Conservation (phyloP, 768 basidiomycete species). For the Mycena chlorophos region DNA sequence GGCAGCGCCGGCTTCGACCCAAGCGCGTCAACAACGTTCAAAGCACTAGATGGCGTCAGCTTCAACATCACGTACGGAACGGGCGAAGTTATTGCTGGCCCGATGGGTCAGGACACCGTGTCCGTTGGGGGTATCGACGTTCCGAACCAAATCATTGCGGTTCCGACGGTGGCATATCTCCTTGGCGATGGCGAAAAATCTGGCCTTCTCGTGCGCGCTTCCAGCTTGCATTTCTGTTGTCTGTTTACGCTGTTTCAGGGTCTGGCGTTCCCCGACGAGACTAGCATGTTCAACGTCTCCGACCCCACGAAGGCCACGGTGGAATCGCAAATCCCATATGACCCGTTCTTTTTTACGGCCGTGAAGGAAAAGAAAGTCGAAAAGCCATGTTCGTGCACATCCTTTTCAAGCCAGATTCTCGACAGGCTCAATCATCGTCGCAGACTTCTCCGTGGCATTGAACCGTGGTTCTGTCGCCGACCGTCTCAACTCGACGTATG, state of each 20-base stretch:
- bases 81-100: constrained; percentile 22
- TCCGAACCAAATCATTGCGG: constrained; percentile 20
- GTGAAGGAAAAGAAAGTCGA: constrained; percentile 19
- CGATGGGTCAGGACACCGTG: constrained; percentile 25
- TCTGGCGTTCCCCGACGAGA: constrained; percentile 22
- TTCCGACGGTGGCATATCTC: constrained; percentile 19
- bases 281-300: constrained; percentile 21
- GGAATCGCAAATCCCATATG: constrained; percentile 18
- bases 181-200: constrained; percentile 23
- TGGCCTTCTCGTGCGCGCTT: constrained; percentile 7
- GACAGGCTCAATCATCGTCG: background rate
- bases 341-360: constrained; percentile 26
- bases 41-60: constrained; percentile 16
- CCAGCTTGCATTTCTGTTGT: background rate
- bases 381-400: constrained; percentile 18
- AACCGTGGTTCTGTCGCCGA: constrained; percentile 18
- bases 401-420: background rate
- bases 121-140: constrained; percentile 23
- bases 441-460: constrained; percentile 28
- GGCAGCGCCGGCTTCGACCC: constrained; percentile 24
- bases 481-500: constrained; percentile 7
- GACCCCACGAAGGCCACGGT: constrained; percentile 19
- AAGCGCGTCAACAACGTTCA: constrained; percentile 19
- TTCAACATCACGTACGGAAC: constrained; percentile 26
- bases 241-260: constrained; percentile 9